phyloP scores from a whole-genome alignment of 768 basidiomycete species.

The Cystobasidium ongulense region DNA sequence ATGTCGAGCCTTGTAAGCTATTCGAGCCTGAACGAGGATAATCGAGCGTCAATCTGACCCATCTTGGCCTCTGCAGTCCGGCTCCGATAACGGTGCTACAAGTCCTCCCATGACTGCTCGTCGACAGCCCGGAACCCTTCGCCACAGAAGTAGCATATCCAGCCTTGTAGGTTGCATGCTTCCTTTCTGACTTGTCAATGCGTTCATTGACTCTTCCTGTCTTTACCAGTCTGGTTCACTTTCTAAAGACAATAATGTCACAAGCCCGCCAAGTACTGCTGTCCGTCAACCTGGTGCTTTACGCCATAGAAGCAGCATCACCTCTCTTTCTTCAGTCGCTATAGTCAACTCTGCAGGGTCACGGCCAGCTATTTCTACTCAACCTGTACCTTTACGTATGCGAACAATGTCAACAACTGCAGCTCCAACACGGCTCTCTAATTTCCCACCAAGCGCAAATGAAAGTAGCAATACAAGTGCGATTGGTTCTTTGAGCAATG shows the following conservation, averaged over 20 bases:
- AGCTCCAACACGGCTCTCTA: not conserved
- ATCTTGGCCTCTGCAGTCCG: not conserved
- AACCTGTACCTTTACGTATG: not conserved
- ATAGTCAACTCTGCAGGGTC: not conserved
- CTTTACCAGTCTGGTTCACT: not conserved
- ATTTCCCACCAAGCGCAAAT: not conserved
- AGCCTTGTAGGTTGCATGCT: not conserved
- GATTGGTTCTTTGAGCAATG: not conserved
- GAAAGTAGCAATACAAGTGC: not conserved
- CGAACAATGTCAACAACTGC: not conserved
- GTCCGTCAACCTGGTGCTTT: not conserved
- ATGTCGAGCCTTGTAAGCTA: not conserved
- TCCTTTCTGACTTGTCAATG: not conserved
- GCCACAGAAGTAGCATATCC: not conserved
- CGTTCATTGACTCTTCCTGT: too few species aligned
- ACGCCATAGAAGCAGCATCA: not conserved
- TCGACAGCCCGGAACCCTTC: slow-evolving; percentile 4
- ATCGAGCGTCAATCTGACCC: too few species aligned
- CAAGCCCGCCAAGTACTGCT: not conserved
- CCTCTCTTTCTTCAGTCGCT: not conserved
- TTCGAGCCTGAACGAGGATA: not conserved
- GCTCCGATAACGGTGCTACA: not conserved
- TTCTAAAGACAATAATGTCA: not conserved
- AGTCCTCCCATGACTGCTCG: not conserved
- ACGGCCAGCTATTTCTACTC: not conserved